Percentiles rank a stretch among this genome's conserved stretches.
These are phyloP conservation scores for Talaromyces sp. DNA, from an alignment of 2,329 filamentous ascomycete genomes.

Conservation along the genomic window DNA sequence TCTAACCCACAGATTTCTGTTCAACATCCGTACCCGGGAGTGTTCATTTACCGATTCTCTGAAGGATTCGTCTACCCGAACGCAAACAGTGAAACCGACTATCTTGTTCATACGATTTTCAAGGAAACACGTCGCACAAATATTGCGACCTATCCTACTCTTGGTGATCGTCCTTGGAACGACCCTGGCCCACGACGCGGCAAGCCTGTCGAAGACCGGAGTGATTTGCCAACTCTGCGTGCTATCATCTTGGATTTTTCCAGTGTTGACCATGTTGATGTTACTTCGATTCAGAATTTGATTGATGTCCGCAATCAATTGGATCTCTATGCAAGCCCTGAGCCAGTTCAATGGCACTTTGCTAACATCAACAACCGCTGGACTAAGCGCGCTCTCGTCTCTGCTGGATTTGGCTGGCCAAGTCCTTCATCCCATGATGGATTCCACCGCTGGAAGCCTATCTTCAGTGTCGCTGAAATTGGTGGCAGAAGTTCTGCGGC, in stretches of 20 bases:
- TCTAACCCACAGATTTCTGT: conserved; percentile 80
- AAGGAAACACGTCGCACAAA: conserved; percentile 73
- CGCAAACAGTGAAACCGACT: conserved; percentile 81
- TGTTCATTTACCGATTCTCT: conserved; percentile 93
- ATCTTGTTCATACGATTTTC: conserved; percentile 67
- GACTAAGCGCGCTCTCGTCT: conserved; percentile 85
- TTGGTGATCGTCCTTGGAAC: conserved; percentile 89
- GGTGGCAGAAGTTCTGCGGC: conserved; percentile 69
- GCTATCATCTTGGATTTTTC: conserved; percentile 94
- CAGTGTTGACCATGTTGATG: conserved; percentile 88
- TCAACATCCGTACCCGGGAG: conserved; percentile 79
- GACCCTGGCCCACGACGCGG: conserved; percentile 72
- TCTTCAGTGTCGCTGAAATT: conserved; percentile 89
- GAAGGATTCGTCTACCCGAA: conserved; percentile 98
- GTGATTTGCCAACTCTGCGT: conserved; percentile 65
- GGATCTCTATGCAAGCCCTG: conserved; percentile 76
- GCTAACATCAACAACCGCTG: conserved; percentile 91
- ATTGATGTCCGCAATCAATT: conserved; percentile 95
- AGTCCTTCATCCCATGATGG: conserved; percentile 50
- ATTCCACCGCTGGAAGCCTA: conserved; percentile 79
- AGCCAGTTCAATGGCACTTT: conserved; percentile 90
- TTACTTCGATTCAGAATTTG: conserved; percentile 86
- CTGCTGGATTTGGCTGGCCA: conserved; percentile 85
- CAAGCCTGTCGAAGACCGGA: conserved; percentile 49
- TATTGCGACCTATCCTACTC: conserved; percentile 59